These are phyloP conservation scores for Phyllostachys edulis DNA, from an alignment of 176 grass and related monocot genomes.

Conservation along the genomic window DNA sequence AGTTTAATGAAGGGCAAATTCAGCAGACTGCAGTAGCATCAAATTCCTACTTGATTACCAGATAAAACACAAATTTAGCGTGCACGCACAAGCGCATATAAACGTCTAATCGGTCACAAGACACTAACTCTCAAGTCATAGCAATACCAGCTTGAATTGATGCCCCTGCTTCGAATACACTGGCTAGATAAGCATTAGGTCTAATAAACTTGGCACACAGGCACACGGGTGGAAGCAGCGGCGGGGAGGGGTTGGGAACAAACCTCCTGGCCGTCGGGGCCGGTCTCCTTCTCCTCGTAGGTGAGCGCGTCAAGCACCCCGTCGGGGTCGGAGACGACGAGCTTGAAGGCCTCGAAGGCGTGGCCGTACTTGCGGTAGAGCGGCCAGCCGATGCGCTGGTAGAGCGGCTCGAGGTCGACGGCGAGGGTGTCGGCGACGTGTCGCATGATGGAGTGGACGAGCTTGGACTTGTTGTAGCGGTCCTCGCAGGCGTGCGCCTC, in stretches of 20 bases:
- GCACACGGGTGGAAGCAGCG: not conserved
- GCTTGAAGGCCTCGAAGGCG: constrained; percentile 84
- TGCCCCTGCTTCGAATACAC: no score
- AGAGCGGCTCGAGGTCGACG: constrained; percentile 72
- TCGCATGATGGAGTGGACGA: constrained; percentile 94
- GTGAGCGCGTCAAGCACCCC: constrained; percentile 45
- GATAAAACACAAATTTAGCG: not conserved
- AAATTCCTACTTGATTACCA: not conserved
- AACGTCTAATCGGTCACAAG: not conserved
- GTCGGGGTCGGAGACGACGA: constrained; percentile 68
- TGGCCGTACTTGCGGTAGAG: constrained; percentile 91
- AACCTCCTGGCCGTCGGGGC: constrained; percentile 62
- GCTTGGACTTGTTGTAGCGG: constrained; percentile 66
- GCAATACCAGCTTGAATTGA: not conserved
- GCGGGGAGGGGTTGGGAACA: not conserved
- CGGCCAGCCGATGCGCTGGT: constrained; percentile 72
- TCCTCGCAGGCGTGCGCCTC: constrained; percentile 79
- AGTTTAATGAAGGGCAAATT: not conserved
- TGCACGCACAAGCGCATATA: not conserved
- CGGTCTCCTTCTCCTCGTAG: constrained; percentile 50
- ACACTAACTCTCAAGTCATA: not conserved
- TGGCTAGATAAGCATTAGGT: not conserved
- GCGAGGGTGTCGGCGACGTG: constrained; percentile 88
- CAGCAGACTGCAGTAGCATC: not conserved
- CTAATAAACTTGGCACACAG: not conserved